Conservation (phyloP, 1,284 basidiomycete species). For the Quambalaria eucalypti region DNA sequence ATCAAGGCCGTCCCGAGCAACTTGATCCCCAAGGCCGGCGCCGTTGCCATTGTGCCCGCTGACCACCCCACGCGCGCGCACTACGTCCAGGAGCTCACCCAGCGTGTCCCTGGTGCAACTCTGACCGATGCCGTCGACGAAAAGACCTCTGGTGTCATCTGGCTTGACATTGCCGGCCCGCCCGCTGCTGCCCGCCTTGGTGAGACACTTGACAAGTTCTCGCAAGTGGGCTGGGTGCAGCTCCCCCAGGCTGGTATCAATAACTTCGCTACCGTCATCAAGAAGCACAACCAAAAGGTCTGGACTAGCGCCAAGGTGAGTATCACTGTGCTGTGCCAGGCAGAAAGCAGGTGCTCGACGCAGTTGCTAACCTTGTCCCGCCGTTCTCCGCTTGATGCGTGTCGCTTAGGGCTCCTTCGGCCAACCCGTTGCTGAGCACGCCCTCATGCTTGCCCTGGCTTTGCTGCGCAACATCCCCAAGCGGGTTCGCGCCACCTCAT, state of each 20-base stretch:
- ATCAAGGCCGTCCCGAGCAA: not conserved
- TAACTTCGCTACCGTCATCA: slow-evolving; percentile 13
- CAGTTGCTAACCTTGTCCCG: not conserved
- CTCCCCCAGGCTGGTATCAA: slow-evolving; percentile 32
- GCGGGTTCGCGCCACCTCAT: slow-evolving; percentile 9
- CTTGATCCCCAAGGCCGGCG: not conserved
- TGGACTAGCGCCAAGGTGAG: slow-evolving; percentile 27
- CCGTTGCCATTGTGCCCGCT: slow-evolving; percentile 1
- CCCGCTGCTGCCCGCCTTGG: slow-evolving; percentile 1
- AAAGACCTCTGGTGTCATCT: slow-evolving; percentile 9
- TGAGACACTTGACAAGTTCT: slow-evolving; percentile 2
- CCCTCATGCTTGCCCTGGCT: slow-evolving; percentile 12
- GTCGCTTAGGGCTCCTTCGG: slow-evolving; percentile 19
- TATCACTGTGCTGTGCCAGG: too few relatives aligned
- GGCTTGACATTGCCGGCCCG: slow-evolving; percentile 7
- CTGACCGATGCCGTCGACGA: slow-evolving; percentile 1
- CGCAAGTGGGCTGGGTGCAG: slow-evolving; percentile 18
- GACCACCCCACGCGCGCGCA: not conserved
- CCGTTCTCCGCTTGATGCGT: not conserved
- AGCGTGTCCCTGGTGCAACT: not conserved
- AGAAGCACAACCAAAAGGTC: slow-evolving; percentile 4
- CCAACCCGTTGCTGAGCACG: slow-evolving; percentile 26
- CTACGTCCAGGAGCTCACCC: not conserved
- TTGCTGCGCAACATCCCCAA: slow-evolving; percentile 13
- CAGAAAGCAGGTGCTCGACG: not conserved